Base-by-base conservation (phyloP, 306 rosid species). In the Canavalia ensiformis region DNA sequence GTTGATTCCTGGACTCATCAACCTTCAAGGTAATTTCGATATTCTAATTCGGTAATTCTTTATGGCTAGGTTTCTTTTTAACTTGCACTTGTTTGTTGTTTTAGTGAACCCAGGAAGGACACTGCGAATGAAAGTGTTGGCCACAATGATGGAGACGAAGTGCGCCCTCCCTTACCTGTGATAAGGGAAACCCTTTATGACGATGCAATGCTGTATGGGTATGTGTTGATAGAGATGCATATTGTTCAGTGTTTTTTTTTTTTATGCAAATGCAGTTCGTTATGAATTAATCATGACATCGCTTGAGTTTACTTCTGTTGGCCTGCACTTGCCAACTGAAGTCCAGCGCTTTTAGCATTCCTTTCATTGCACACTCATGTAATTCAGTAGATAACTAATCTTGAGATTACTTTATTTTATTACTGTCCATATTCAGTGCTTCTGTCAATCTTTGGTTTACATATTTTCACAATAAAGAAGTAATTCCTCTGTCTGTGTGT, bases 151-250 rank as follows among this genome's bases (percentile, higher is more conserved):
- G 94, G 82, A n/a, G 97, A 90, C 46, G 94, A 93, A 82, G 98
- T 93, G 29, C 97, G 99, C 65, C 82, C 99, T 77, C 99, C 99
- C 25, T 81, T 96, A 72, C 99, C 99, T 59, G 99, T 96, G 39
- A 88, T 87, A 64, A 89, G 99, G 87, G 98, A 93, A 80, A 93
- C 97, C 54, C 99, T 96, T 35, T 96, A 96, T 83, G 98, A 96
- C 8, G 91, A 93, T 85, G 77, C 88, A 8, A 74, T 91, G 75
- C 55, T 88, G 29, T 91, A 77, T 81, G 95, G 94, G 97, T 95
- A 92, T 62, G 6, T 10, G 39, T 73, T 80, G 34, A 18, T 47
- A 54, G 33, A 73, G 47, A 57, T 67, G 78, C 76, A 3, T 67
- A 28, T 45, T 44, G 3, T 5, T 45, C 9, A 4, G 4, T 45